Base-by-base conservation (phyloP, 2,329 filamentous ascomycete genomes). In the Aureobasidium vineae region DNA sequence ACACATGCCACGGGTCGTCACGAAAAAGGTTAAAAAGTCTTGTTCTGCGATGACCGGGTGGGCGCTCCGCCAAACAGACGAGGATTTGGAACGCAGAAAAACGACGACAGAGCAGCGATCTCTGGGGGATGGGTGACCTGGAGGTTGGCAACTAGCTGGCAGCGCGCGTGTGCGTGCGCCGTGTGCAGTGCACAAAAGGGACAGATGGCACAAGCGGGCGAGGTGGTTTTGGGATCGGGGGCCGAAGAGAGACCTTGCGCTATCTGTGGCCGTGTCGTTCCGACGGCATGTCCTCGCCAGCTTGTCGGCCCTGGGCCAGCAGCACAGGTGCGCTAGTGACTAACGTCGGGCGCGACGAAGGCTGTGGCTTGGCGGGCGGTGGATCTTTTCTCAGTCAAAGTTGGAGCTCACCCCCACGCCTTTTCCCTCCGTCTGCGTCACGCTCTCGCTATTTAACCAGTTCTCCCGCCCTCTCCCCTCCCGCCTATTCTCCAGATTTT, bases 341-440 rank as follows among this genome's bases (percentile, higher is more conserved):
- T 64, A 64, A 65, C 53, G 63, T 56, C 52, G 50, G 50, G 63
- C 49, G 63, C 49, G 52, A 65, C 49, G 38, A 65, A 56, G 63
- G 40, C 45, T 65, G 63, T 41, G 52, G 63, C 63, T 65, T 65
- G 63, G 63, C 53, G 52, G 52, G 13, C 49, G 63, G 53, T 65
- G 63, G 63, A 64, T 64, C 61, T 64, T 54, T 63, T 63, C 59
- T 43, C 61, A 64, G 61, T 64, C 61, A 64, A 59, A 64, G 61
- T 64, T 64, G 47, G 61, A 64, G 61, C 61, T 45, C 49, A 53
- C 61, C 61, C 59, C 61, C 61, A 64, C 61, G 61, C 49, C 61
- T 64, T 64, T 64, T 64, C 45, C 31, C 57, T 61, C 33, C 31
- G 60, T 63, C 60, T 52, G 45, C 45, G 61, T 64, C 61, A 64